phyloP scores from a whole-genome alignment of 495 filamentous ascomycete genomes.

The Margaritispora aquatica region DNA sequence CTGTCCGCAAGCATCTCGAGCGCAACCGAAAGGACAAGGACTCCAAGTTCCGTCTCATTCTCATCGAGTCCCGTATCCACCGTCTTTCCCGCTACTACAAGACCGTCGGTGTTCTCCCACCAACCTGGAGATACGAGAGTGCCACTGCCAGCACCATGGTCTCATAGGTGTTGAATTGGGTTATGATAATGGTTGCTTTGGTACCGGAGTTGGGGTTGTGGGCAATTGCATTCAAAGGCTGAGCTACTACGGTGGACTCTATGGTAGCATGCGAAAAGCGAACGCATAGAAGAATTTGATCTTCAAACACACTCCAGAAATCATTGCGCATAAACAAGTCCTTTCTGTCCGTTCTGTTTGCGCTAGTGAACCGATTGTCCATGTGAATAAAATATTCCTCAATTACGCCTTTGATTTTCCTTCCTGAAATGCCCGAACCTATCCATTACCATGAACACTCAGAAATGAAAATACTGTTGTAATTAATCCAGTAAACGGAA shows the following conservation, averaged over 20 bases:
- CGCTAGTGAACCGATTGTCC: too few relatives aligned
- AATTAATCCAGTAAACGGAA: not conserved
- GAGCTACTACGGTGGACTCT: conserved; percentile 11
- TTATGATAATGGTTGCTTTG: conserved; percentile 13
- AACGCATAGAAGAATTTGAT: conserved; percentile 17
- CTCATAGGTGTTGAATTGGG: conserved; percentile 41
- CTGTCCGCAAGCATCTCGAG: conserved; percentile 99
- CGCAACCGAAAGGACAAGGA: conserved; percentile 99
- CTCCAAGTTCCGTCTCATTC: conserved; percentile 99
- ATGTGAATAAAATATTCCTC: not conserved
- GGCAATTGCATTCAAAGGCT: conserved; percentile 20
- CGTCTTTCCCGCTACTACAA: conserved; percentile 96
- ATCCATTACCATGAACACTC: not conserved
- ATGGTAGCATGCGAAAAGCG: conserved; percentile 15
- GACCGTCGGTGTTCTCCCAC: conserved; percentile 94
- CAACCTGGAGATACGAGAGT: conserved; percentile 95
- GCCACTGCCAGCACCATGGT: conserved; percentile 59
- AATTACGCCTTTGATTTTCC: too few relatives aligned
- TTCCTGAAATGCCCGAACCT: not conserved
- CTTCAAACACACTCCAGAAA: conserved; percentile 15
- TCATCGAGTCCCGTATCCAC: conserved; percentile 99
- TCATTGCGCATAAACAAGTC: too few relatives aligned
- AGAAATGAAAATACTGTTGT: not conserved
- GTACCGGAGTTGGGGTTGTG: conserved; percentile 23
- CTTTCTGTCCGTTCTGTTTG: too few relatives aligned